These are phyloP conservation scores for Boletus vermiculosoides DNA, from an alignment of 768 basidiomycete genomes.

Conservation along the genomic window DNA sequence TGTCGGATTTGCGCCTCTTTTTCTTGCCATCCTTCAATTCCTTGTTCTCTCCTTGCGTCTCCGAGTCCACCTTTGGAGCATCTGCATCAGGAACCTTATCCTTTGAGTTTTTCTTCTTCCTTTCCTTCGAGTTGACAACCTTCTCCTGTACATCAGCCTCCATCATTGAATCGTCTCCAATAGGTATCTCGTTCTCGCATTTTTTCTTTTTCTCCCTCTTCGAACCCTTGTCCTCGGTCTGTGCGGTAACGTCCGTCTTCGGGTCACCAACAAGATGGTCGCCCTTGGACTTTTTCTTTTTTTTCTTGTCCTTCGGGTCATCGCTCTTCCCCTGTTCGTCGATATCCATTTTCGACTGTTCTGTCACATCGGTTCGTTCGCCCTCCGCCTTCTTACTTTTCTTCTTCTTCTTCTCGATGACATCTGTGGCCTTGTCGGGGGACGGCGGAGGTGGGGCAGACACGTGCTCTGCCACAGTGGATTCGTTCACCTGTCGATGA, in stretches of 20 bases:
- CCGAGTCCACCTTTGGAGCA: neutral
- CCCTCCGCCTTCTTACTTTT: constrained; percentile 7
- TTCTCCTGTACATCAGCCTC: constrained; percentile 5
- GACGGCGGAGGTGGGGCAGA: neutral
- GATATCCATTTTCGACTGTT: neutral
- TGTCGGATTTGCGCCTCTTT: constrained; percentile 19
- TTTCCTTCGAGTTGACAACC: neutral
- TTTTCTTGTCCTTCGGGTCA: constrained; percentile 17
- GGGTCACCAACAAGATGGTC: neutral
- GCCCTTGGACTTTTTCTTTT: constrained; percentile 20
- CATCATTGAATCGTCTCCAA: neutral
- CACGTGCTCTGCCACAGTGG: neutral
- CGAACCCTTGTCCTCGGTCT: constrained; percentile 1
- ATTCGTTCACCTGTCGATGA: constrained; percentile 5
- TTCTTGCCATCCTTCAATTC: constrained; percentile 10
- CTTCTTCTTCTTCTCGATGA: constrained; percentile 18
- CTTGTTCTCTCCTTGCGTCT: neutral
- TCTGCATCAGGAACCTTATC: constrained; percentile 3
- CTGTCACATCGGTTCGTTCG: neutral
- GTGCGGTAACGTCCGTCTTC: neutral
- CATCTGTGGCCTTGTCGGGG: neutral
- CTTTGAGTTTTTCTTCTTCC: constrained; percentile 17
- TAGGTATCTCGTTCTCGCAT: neutral
- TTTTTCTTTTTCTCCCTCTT: constrained; percentile 8
- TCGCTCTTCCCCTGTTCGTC: constrained; percentile 1